A percentile compares a stretch with the other conserved stretches of the same genome.
These are phyloP conservation scores for Penicillium griseofulvum DNA, from an alignment of 2,329 filamentous ascomycete genomes.

Conservation along the genomic window DNA sequence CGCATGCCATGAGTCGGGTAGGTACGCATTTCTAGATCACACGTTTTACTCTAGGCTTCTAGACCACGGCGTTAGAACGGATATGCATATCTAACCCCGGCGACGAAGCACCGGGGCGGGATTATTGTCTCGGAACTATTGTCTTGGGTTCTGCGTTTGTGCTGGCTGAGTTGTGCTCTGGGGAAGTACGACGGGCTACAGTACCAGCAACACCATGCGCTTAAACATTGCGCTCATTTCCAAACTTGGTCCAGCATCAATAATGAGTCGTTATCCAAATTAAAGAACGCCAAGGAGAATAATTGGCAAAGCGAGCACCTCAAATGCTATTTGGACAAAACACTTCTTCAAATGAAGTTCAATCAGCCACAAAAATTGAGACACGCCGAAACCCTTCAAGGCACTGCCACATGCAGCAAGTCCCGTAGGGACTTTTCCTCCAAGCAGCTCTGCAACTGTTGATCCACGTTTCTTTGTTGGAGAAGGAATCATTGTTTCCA, in stretches of 20 bases:
- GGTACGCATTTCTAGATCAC: background rate
- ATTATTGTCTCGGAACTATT: background rate
- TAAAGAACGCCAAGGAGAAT: background rate
- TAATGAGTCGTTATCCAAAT: background rate
- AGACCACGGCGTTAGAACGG: background rate
- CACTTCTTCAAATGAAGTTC: slow-evolving; percentile 5
- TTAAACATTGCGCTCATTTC: too few species aligned
- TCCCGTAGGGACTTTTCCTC: background rate
- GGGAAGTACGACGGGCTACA: too few species aligned
- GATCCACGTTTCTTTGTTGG: background rate
- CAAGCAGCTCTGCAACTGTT: background rate
- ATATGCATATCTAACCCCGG: background rate
- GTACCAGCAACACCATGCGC: too few species aligned
- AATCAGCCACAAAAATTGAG: background rate
- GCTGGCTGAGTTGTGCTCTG: background rate
- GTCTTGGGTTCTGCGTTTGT: background rate
- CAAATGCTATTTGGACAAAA: background rate
- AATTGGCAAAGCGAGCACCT: background rate
- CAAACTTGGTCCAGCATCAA: background rate
- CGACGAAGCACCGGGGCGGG: background rate
- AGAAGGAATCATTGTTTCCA: slow-evolving; percentile 1
- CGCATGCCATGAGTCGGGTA: background rate
- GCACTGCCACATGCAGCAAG: background rate
- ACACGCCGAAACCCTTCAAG: background rate
- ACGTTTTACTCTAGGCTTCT: background rate